These are phyloP conservation scores for Fusarium coffeatum DNA, from an alignment of 2,329 filamentous ascomycete species.

Conservation along the genomic window DNA sequence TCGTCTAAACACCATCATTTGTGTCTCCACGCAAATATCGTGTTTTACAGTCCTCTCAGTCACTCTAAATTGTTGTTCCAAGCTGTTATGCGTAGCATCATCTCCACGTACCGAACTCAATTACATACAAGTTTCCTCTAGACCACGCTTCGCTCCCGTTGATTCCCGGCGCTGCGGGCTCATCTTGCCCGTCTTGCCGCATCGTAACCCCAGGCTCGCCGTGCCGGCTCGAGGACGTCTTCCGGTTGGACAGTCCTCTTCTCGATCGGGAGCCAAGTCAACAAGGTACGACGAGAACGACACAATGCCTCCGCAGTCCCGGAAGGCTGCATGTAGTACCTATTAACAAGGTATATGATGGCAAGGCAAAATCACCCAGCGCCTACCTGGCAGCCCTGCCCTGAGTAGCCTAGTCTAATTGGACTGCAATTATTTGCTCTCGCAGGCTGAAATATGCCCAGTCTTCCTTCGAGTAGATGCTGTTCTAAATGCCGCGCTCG, in stretches of 20 bases:
- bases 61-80: neutral
- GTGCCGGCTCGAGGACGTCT: slow-evolving; percentile 36
- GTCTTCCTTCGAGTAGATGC: slow-evolving; percentile 10
- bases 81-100: slow-evolving; percentile 17
- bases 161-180: slow-evolving; percentile 41
- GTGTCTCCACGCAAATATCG: slow-evolving; percentile 13
- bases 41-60: neutral
- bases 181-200: slow-evolving; percentile 31
- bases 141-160: slow-evolving; percentile 33
- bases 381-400: neutral
- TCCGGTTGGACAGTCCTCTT: slow-evolving; percentile 43
- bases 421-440: neutral
- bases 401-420: slow-evolving; percentile 4
- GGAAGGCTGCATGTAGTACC: slow-evolving; percentile 31
- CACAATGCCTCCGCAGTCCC: slow-evolving; percentile 34
- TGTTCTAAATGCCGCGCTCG: slow-evolving; percentile 11
- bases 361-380: slow-evolving; percentile 5
- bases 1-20: neutral
- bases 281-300: slow-evolving; percentile 22
- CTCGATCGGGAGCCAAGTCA: slow-evolving; percentile 36
- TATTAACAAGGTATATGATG: slow-evolving; percentile 3
- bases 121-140: slow-evolving; percentile 16
- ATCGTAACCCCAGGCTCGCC: slow-evolving; percentile 30
- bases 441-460: slow-evolving; percentile 25
- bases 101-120: slow-evolving; percentile 21